Conservation (phyloP, 139 green algal genomes). For the Picochlorum sp. region DNA sequence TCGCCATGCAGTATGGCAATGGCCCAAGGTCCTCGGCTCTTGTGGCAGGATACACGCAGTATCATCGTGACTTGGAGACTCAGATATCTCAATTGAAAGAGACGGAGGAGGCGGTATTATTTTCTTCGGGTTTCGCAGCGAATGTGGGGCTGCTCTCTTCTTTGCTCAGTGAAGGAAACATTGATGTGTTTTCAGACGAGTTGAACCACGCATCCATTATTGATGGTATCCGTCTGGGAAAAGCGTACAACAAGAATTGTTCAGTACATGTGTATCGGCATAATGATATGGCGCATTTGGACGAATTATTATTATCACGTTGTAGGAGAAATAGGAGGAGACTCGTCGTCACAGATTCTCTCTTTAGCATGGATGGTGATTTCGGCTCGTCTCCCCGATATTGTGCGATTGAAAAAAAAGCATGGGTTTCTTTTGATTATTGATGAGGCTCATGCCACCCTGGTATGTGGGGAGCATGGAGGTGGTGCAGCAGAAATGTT, state of each 20-base stretch:
- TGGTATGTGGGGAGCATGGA: constrained; percentile 70
- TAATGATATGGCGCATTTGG: constrained; percentile 81
- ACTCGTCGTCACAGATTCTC: constrained; percentile 78
- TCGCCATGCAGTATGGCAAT: constrained; percentile 27
- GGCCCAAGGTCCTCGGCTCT: constrained; percentile 41
- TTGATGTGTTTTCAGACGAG: constrained; percentile 77
- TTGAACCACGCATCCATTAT: constrained; percentile 97
- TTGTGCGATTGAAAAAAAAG: constrained; percentile 49
- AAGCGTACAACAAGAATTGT: not conserved
- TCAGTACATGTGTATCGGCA: constrained; percentile 61
- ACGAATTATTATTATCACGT: constrained; percentile 47
- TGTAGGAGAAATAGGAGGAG: constrained; percentile 11
- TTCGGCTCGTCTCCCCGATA: constrained; percentile 71
- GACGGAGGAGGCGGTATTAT: constrained; percentile 71
- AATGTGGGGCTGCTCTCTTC: constrained; percentile 68
- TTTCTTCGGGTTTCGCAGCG: constrained; percentile 83
- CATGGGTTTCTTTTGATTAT: constrained; percentile 79
- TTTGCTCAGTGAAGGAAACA: constrained; percentile 25
- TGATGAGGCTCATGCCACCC: constrained; percentile 93
- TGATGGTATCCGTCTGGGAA: constrained; percentile 66
- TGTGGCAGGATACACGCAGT: constrained; percentile 73
- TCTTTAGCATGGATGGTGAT: constrained; percentile 96
- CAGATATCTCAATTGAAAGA: constrained; percentile 73
- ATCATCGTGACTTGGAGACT: constrained; percentile 74
- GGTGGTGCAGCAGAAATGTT: constrained; percentile 53